Evolutionary conservation across 768 basidiomycete genomes (phyloP).

Genomic region (Coprinopsis sp.): DNA sequence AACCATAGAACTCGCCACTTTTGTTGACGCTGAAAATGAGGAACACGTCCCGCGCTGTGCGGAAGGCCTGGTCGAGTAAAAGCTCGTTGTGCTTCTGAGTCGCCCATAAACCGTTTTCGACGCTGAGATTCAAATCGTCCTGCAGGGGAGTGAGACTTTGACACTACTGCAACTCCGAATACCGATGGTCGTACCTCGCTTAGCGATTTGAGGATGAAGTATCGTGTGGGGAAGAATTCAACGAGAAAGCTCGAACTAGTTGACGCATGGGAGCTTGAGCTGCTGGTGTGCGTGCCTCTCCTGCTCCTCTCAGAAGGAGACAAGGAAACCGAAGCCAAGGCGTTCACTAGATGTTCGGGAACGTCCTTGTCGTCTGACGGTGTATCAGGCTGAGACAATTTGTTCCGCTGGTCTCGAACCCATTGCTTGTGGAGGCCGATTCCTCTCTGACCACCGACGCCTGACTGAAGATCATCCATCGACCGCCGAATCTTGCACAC

Average conservation of each 20-base stretch:
- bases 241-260: constrained; percentile 79
- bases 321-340: constrained; percentile 25
- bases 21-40: constrained; percentile 93
- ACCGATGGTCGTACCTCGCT: constrained; percentile 49
- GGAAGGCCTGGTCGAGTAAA: constrained; percentile 86
- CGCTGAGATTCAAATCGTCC: constrained; percentile 77
- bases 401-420: constrained; percentile 59
- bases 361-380: constrained; percentile 12
- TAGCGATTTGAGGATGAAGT: constrained; percentile 88
- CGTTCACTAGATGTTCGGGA: constrained; percentile 23
- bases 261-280: constrained; percentile 69
- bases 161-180: neutral
- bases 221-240: constrained; percentile 79
- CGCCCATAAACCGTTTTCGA: constrained; percentile 79
- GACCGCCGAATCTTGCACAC: constrained; percentile 78
- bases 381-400: constrained; percentile 21
- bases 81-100: constrained; percentile 92
- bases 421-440: constrained; percentile 80
- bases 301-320: constrained; percentile 28
- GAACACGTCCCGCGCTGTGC: constrained; percentile 85
- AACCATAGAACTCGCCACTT: constrained; percentile 92
- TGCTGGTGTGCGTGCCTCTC: constrained; percentile 26
- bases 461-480: constrained; percentile 84
- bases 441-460: constrained; percentile 89
- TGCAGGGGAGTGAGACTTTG: constrained; percentile 27